Base-by-base conservation (phyloP, 495 filamentous ascomycete genomes). In the Physcia stellaris region DNA sequence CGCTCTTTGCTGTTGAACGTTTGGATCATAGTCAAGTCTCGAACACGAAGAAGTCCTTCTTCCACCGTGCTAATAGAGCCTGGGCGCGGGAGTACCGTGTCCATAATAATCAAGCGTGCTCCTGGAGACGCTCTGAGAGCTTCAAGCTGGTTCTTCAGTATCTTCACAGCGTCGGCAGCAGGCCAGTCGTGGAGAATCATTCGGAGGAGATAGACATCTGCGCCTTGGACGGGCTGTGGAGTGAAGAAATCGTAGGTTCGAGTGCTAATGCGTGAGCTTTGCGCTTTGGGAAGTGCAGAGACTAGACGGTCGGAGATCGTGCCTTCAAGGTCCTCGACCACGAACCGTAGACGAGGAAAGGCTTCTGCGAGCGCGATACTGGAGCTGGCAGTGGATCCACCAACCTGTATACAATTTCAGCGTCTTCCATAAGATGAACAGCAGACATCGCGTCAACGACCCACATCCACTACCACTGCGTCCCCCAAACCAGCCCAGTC, bases 141-240 rank as follows among this genome's bases (percentile, higher is more conserved):
- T 0, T 58, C 54, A 3, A 63, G 45, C 4, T 68, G 40, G 6
- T 61, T 55, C 16, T 45, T 47, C 4, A 76, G 41, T 35, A 72
- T 67, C 18, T 46, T 53, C 2, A 58, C 38, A 3, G 54, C 59
- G 19, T 71, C 56, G n/a, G 51, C 42, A 20, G 66, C 57, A 4
- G 59, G 46, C 57, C 63, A 64, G 43, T 75, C 67, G 42, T 76
- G 71, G n/a, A 77, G 43, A 17, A 75, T 61, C 39, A 59, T 53
- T 19, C 71, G 65, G 20, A 73, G 47, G 26, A 76, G 58, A 43
- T 75, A 77, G 11, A 68, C 58, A 31, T 73, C 67, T 5, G 71
- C 73, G 10, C 51, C 48, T n/a, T 47, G 39, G 6, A 67, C 48
- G 0, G 64, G 57, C 46, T 76, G 68, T 3, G 51, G 46, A 19